Base-by-base conservation (phyloP, 116 monocot genomes). In the Zostera marina region DNA sequence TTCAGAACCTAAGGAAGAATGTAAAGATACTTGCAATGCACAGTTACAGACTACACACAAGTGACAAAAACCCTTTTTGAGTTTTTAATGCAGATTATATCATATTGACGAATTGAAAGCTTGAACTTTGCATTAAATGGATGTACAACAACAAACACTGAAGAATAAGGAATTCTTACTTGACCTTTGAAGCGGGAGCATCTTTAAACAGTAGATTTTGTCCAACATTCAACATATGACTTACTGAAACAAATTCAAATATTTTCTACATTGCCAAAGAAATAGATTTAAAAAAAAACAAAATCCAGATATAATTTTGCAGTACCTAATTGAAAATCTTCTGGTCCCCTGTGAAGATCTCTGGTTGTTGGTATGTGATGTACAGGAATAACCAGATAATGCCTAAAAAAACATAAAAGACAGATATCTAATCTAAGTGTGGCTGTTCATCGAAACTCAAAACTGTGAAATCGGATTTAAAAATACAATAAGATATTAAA, bases 301-400 rank as follows among this genome's bases (percentile, higher is more conserved):
- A 49, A 17, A 15, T 49, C 19, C 15, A 49, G 20, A 8, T 49
- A 10, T 2, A 49, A 20, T 49, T 9, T 49, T 49, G 40, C 7
- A 22, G 41, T 78, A 89, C 89, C 89, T 81, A 89, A 66, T 44
- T 72, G 63, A 63, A 81, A 64, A 78, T 89, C 75, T 61, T 83
- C 83, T 32, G 56, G 19, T 26, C 51, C 73, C 57, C 45, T 78
- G 9, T 60, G 64, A 41, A 89, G 89, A 78, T 70, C 40, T 11
- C 69, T 71, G 11, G 73, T 73, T 39, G 84, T 84, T 54, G 77
- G 52, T 53, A 89, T 81, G 65, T 89, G 89, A 44, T 78, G 23
- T 60, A 76, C 56, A 59, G 81, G 81, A 62, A 89, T 72, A 58
- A 78, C 78, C 65, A 84, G 78, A 72, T 74, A 89, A 74, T 89